A percentile compares a stretch with the other conserved stretches of the same genome.
Conservation (phyloP, 768 basidiomycete species). For the Mycena polygramma region DNA sequence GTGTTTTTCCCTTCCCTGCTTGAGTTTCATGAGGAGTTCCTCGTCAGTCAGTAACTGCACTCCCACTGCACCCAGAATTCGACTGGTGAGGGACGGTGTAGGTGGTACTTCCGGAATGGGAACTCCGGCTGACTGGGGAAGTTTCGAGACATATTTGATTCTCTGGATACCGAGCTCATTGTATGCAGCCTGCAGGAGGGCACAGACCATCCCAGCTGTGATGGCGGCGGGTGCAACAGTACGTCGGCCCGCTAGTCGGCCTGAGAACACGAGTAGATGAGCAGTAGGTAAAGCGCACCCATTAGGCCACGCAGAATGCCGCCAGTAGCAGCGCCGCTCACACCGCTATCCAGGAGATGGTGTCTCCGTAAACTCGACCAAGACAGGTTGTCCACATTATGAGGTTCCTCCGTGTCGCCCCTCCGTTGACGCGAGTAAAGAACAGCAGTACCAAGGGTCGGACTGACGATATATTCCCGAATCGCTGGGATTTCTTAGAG, state of each 20-base stretch:
- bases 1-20: slow-evolving; percentile 66
- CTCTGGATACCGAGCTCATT: slow-evolving; percentile 78
- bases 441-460: slow-evolving; percentile 61
- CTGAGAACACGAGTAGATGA: slow-evolving; percentile 15
- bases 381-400: slow-evolving; percentile 44
- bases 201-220: slow-evolving; percentile 70
- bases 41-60: slow-evolving; percentile 76
- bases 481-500: slow-evolving; percentile 59
- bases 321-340: slow-evolving; percentile 80
- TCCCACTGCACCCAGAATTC: slow-evolving; percentile 61
- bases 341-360: slow-evolving; percentile 75
- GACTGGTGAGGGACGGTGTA: slow-evolving; percentile 49
- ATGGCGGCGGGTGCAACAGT: slow-evolving; percentile 71
- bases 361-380: slow-evolving; percentile 70
- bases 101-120: slow-evolving; percentile 5
- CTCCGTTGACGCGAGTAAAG: slow-evolving; percentile 60
- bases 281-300: slow-evolving; percentile 58
- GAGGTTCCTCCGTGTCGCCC: slow-evolving; percentile 42
- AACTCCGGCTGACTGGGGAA: slow-evolving; percentile 29
- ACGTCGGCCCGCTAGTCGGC: slow-evolving; percentile 66
- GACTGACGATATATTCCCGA: slow-evolving; percentile 83
- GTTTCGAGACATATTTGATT: slow-evolving; percentile 61
- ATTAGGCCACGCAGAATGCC: slow-evolving; percentile 67
- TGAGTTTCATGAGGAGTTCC: slow-evolving; percentile 74
- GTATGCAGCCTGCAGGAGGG: slow-evolving; percentile 73